Evolutionary conservation across 345 rosid species (phyloP), one percentile per base, ranked within the genome.

Genomic region (Noccaea bulbosa): DNA sequence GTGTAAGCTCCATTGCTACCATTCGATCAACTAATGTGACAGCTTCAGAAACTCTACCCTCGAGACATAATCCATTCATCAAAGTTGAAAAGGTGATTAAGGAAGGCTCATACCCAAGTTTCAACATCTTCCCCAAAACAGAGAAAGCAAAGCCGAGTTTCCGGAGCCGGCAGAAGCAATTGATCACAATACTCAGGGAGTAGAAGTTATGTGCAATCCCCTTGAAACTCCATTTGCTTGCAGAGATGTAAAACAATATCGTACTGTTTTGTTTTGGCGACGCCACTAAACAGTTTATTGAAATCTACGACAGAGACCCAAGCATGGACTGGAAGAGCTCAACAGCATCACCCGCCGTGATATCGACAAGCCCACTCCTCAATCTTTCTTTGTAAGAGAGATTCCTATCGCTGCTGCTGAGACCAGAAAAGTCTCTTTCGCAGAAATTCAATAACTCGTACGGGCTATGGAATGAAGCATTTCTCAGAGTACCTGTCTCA

Each of bases 401-500:
- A 24, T 24, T 24, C 4, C 27, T 24, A 24, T 24, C 27, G 27
- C 27, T 24, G 27, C 27, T 24, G 27, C 27, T 24, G 27, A 24
- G 27, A 24, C 27, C 27, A 24, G 27, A 24, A 24, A 24, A 24
- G 27, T 24, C 27, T 24, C 27, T 24, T 3, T 24, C 27, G 27
- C 27, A 24, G 20, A 17, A 17, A 17, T 17, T 17, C 20, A 17
- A 17, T 1, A 10, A 11, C 5, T 10, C 43, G n/a, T 10, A 8
- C 33, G 20, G 20, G 39, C 22, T 1, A 3, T 53, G 9, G 20
- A 8, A 15, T 0, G 8, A 17, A 44, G 22, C 1, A 67, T 3
- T 33, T 55, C 35, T 55, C 8, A 6, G 64, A 20, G 22, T 7
- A 53, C 43, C 62, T 67, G 51, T 53, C 62, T 41, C 12, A 3